A percentile compares a stretch with the other conserved stretches of the same genome.
Evolutionary conservation across 1,139 yeast genomes (phyloP).

Genomic region (Hyphopichia khmerensis): DNA sequence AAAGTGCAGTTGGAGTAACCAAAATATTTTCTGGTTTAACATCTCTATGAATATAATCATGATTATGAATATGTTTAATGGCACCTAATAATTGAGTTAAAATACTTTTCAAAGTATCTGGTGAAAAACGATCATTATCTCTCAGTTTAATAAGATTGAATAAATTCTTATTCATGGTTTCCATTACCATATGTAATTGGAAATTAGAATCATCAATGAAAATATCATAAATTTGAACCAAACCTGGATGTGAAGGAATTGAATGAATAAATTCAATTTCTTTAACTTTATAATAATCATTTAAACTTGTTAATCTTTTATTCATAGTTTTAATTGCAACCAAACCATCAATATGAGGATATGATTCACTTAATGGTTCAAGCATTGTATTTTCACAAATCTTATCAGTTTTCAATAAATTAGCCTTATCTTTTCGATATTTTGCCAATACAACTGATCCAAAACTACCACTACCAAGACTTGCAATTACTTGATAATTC

Average conservation of each 20-base stretch:
- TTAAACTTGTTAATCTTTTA: constrained; percentile 44
- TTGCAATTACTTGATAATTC: constrained; percentile 51
- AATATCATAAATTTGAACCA: constrained; percentile 75
- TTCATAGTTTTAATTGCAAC: constrained; percentile 89
- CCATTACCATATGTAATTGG: constrained; percentile 83
- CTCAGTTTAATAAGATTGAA: constrained; percentile 69
- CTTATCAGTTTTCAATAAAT: constrained; percentile 10
- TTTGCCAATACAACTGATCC: constrained; percentile 72
- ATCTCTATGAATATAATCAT: constrained; percentile 83
- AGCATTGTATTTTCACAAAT: constrained; percentile 45
- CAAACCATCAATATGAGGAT: constrained; percentile 31
- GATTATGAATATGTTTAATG: constrained; percentile 74
- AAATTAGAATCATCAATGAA: constrained; percentile 62
- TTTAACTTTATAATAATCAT: constrained; percentile 64
- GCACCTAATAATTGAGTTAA: constrained; percentile 73
- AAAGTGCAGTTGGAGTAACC: constrained; percentile 56
- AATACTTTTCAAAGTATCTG: constrained; percentile 61
- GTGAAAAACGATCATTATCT: constrained; percentile 50
- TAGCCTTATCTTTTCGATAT: constrained; percentile 15
- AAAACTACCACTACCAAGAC: constrained; percentile 75
- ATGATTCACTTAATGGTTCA: constrained; percentile 40
- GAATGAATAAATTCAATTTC: constrained; percentile 72
- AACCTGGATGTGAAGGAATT: constrained; percentile 68
- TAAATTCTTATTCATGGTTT: constrained; percentile 78
- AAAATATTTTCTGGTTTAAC: constrained; percentile 77